Evolutionary conservation across 495 filamentous ascomycete species (phyloP), one percentile per base, ranked within the genome.

Genomic region (Podospora didyma): DNA sequence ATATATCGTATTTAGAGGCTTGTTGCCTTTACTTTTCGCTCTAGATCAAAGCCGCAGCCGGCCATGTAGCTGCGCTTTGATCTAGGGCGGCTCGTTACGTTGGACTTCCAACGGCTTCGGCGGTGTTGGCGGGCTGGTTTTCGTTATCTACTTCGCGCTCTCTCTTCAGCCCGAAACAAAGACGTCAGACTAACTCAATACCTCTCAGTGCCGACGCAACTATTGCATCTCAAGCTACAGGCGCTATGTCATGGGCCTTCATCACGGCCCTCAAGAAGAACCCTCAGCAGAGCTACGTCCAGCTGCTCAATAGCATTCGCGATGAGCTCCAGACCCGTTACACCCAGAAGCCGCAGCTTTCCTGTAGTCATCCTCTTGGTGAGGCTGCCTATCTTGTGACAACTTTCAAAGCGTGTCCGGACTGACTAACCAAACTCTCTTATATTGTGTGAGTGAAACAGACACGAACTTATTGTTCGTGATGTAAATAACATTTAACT

Each of bases 161-260:
- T 3, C 16, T 2, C 17, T 26, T 9, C 10, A n/a, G 17, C 28
- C 9, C 5, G 19, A 26, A 21, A 50, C 23, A 47, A 31, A 22
- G 21, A 14, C 24, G 14, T 44, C 80, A 65, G 42, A 71, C 61
- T 57, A 56, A 49, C 31, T 31, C 1, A 19, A 10, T n/a, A 5
- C 26, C 26, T 17, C 2, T 14, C 24, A 87, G 84, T 53, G 84
- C 84, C 63, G 84, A 87, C 67, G 79, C 84, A 37, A 82, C 78
- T 6, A 84, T 85, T 49, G 82, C 79, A 14, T 89, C 92, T 47
- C 84, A 97, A 67, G 94, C 94, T 17, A 97, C 94, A 1, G 94
- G 94, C 35, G 94, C 94, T 69, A 97, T 98, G 93, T 96, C 90
- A 7, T 97, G 90, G 85, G 94, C 94, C 7, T 98, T 98, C 70